Base-by-base conservation (phyloP, 2,329 filamentous ascomycete genomes). In the Bertia moriformis region DNA sequence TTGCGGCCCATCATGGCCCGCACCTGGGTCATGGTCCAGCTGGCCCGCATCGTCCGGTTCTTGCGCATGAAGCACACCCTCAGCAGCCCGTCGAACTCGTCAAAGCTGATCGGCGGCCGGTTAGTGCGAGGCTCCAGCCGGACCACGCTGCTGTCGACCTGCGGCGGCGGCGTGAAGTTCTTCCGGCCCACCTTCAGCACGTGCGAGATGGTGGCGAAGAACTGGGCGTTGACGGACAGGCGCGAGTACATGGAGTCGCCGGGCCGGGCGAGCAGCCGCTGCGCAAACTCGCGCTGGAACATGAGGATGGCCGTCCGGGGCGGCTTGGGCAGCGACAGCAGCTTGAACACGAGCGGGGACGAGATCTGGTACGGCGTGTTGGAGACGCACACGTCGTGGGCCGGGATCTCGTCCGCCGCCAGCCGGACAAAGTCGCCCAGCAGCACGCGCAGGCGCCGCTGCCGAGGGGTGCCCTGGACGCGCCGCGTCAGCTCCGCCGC, bases 271-370 rank as follows among this genome's bases (percentile, higher is more conserved):
- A 81, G 75, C 14, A 82, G 58, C 7, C 77, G 66, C 59, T 79
- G 69, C 4, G 76, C 76, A 48, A 82, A 82, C 56, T 82, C 77
- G 44, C 74, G 69, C 58, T 81, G 77, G 48, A 78, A 76, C 75
- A 81, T 81, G 55, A 82, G 73, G 43, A 81, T 67, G 54, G 71
- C 76, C 42, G 64, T 64, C 7, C 75, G 59, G 2, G 77, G 76
- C 1, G 72, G 63, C 1, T 69, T 70, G 4, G 60, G 63, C 12
- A 71, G 66, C 5, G 70, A 66, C 19, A 82, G 65, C 14, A 81
- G 64, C 51, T 80, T 80, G 62, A 81, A 81, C 12, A 74, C 76
- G 35, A 82, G 58, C 14, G 76, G 77, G 22, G 71, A 77, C 4
- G 74, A 80, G 44, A 82, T 81, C 59, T 27, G 49, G 51, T 71